Evolutionary conservation across 805 yeast genomes (phyloP).

Genomic region (Spathaspora boniae): DNA sequence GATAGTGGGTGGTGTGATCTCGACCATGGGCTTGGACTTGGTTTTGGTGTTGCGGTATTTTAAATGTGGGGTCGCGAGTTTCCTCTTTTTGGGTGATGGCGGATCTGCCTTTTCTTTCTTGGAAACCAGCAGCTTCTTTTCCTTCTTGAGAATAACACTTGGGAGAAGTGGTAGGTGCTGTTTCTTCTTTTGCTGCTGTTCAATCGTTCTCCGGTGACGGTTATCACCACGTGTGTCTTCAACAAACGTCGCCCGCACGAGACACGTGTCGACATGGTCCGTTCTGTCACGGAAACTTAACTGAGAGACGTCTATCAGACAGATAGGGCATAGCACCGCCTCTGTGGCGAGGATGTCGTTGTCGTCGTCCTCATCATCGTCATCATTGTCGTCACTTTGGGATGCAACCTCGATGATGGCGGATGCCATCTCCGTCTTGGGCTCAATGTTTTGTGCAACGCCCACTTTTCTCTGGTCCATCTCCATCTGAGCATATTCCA

Average conservation of each 20-base stretch:
- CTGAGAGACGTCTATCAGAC: constrained; percentile 36
- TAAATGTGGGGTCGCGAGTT: constrained; percentile 1
- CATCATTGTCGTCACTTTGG: constrained; percentile 1
- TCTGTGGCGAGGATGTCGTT: neutral
- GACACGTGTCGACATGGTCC: constrained; percentile 56
- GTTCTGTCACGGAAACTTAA: constrained; percentile 42
- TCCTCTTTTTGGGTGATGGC: constrained; percentile 2
- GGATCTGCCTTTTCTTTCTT: constrained; percentile 1
- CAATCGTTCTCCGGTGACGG: no score
- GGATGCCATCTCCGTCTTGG: constrained; percentile 2
- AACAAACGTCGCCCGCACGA: constrained; percentile 27
- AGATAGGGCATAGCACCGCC: constrained; percentile 47
- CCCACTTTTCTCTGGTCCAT: constrained; percentile 1
- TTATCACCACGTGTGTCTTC: no score
- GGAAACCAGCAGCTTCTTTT: no score
- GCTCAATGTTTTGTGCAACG: no score
- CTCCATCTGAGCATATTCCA: constrained; percentile 17
- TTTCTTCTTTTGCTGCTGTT: constrained; percentile 1
- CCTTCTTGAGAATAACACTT: no score
- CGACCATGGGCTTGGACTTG: neutral
- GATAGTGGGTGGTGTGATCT: constrained; percentile 13
- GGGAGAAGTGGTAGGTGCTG: neutral
- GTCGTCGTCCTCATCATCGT: constrained; percentile 1
- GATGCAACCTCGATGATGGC: neutral
- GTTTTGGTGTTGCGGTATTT: constrained; percentile 2